Percentiles rank a stretch among this genome's conserved stretches.
Conservation (phyloP, 768 basidiomycete species). For the Coprinellus micaceus region DNA sequence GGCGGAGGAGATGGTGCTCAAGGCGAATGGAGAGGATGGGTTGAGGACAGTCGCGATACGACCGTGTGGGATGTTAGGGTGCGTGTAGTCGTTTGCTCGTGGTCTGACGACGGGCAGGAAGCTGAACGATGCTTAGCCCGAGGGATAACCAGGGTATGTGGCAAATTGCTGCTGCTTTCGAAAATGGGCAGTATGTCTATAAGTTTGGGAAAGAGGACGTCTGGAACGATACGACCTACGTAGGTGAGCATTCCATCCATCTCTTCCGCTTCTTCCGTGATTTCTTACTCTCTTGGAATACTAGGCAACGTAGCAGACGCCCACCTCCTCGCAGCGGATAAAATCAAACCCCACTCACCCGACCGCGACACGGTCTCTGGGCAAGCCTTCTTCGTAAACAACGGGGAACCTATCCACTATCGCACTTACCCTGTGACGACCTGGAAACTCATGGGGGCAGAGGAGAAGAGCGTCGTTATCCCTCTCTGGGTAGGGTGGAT, state of each 20-base stretch:
- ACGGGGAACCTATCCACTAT: neutral
- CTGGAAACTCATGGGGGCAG: constrained; percentile 1
- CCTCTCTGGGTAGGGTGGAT: neutral
- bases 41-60: constrained; percentile 47
- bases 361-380: neutral
- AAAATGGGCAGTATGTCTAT: constrained; percentile 17
- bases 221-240: constrained; percentile 54
- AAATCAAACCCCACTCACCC: neutral
- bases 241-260: constrained; percentile 22
- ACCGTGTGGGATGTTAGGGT: constrained; percentile 57
- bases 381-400: neutral
- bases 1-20: constrained; percentile 47
- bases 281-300: neutral
- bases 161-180: constrained; percentile 54
- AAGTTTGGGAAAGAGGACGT: constrained; percentile 52
- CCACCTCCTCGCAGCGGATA: constrained; percentile 44
- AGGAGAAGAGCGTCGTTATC: neutral
- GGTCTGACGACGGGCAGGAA: neutral
- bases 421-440: neutral
- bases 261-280: neutral
- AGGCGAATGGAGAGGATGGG: constrained; percentile 41
- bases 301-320: constrained; percentile 49
- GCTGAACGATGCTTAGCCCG: constrained; percentile 38
- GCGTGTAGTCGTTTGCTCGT: constrained; percentile 13
- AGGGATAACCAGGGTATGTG: constrained; percentile 66